Base-by-base conservation (phyloP, 768 basidiomycete species). In the Rubroboletus satanas region DNA sequence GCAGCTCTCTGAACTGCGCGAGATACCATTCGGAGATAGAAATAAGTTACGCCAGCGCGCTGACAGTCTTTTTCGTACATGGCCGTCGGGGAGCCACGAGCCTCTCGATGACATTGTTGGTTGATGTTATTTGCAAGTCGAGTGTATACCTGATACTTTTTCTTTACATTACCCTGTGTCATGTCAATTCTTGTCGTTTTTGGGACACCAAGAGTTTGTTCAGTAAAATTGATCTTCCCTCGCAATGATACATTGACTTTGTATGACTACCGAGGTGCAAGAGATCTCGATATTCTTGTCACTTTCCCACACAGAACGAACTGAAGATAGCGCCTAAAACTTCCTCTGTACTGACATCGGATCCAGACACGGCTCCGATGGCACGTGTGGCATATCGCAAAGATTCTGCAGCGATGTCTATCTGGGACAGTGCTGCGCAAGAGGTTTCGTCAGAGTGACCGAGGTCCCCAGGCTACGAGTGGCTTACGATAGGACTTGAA, bases 261-360 rank as follows among this genome's bases (percentile, higher is more conserved):
- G 14, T 32, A 37, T 5, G 15, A n/a, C 33, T 37, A 45, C 2
- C 15, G 7, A 9, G 9, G 39, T 17, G 39, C 6, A 23, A 45
- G 21, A n/a, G 17, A 31, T 12, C 14, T 31, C 10, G 36, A 47
- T 10, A 7, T 17, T 23, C 18, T 7, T 10, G 29, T 38, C 50
- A 91, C 73, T 94, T 92, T 36, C 93, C 93, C 49, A 95, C 90
- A 65, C 93, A 96, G 69, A 96, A 96, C 48, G 90, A 87, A 33
- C 79, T 77, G 66, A 96, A 96, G 26, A 96, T 79, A 18, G 81
- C 81, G 54, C 93, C 91, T 21, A 96, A 69, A 8, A 95, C 77
- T 55, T 95, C 91, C 62, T 96, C 93, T 12, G 86, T 83, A 44
- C 85, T 86, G 52, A 96, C 85, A 36, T 61, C 59, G 8, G 79